phyloP scores from a whole-genome alignment of 495 filamentous ascomycete genomes.

The Penicillium arizonense region DNA sequence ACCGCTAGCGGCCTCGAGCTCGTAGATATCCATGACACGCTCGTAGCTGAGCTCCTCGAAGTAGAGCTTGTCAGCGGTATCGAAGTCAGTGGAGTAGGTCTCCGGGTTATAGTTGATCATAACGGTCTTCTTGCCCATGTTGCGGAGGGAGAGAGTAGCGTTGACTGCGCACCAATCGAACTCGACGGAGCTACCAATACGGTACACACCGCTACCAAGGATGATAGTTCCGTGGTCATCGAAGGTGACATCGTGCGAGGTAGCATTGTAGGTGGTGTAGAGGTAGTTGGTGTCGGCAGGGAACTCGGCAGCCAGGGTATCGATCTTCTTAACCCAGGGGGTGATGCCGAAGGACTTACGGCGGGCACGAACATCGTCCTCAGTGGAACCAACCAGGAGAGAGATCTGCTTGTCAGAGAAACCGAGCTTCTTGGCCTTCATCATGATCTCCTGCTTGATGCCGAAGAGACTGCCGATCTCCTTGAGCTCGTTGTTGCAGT shows the following conservation, averaged over 20 bases:
- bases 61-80: slow-evolving; percentile 91
- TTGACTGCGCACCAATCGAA: slow-evolving; percentile 99
- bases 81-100: slow-evolving; percentile 86
- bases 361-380: slow-evolving; percentile 85
- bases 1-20: slow-evolving; percentile 81
- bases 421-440: slow-evolving; percentile 93
- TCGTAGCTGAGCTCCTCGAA: slow-evolving; percentile 98
- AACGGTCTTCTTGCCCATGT: slow-evolving; percentile 95
- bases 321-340: slow-evolving; percentile 96
- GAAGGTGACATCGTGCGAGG: slow-evolving; percentile 92
- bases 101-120: slow-evolving; percentile 99
- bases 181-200: slow-evolving; percentile 95
- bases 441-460: slow-evolving; percentile 79
- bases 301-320: slow-evolving; percentile 96
- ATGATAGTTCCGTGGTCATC: slow-evolving; percentile 90
- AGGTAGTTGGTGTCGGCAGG: slow-evolving; percentile 97
- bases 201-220: slow-evolving; percentile 91
- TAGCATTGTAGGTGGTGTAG: slow-evolving; percentile 97
- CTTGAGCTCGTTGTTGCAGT: slow-evolving; percentile 83
- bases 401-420: slow-evolving; percentile 98
- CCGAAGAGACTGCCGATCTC: slow-evolving; percentile 83
- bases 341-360: slow-evolving; percentile 81
- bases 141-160: slow-evolving; percentile 77
- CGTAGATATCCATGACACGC: slow-evolving; percentile 98
- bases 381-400: slow-evolving; percentile 74